Evolutionary conservation across 768 basidiomycete genomes (phyloP), one percentile per base, ranked within the genome.

Genomic region (Termitomyces heimii): DNA sequence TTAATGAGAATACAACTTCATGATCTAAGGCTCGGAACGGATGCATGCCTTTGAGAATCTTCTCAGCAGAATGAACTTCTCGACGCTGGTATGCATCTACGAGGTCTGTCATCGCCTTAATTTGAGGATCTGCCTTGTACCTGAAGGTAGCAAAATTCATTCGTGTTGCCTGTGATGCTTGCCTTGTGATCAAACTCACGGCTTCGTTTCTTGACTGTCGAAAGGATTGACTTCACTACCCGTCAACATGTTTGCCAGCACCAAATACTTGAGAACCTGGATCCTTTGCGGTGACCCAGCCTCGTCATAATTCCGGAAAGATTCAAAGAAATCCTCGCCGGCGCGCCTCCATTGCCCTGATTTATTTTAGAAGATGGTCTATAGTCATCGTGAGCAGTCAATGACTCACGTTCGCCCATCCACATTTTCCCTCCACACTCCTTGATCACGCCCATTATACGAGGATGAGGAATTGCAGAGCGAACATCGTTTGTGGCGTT

Each of bases 401-500:
- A 3, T 40, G 18, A 65, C 86, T 66, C 71, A 89, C 96, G 90
- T 79, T 98, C 97, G 57, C 92, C 94, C 97, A 99, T 98, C 95
- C 97, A 98, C 97, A 99, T 99, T 75, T 99, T 99, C 2, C 97
- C 97, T 16, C 97, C 97, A 63, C 96, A 98, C 71, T 99, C 97
- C 68, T 95, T 92, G 74, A 99, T 98, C 52, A 98, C 93, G 43
- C 96, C 97, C 89, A 98, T 95, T 66, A 98, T 98, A 31, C 94
- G 83, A 10, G 97, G 97, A 74, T 98, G 97, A 16, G 97, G 94
- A 60, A 99, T 98, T 10, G 97, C 97, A 8, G 93, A 94, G 24
- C 92, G 89, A 52, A 99, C 92, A 44, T 85, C 83, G 61, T 91
- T 91, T 13, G 92, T 88, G 10, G 96, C 94, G 63, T 97, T 95